Evolutionary conservation across 352 stramenopile genomes (phyloP).

Genomic region (Phytophthora brassicae): DNA sequence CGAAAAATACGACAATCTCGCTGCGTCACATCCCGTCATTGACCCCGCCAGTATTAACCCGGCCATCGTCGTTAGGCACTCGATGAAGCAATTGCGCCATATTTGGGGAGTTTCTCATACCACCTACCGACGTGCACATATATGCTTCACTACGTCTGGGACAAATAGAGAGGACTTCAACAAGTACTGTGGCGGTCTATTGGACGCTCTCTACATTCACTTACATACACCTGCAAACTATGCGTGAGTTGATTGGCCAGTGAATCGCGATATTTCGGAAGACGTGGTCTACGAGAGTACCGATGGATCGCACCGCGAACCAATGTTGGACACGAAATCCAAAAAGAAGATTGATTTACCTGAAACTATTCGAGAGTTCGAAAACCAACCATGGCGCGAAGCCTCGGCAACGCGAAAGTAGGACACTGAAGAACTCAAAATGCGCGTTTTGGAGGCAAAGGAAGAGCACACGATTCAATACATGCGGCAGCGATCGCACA

Average conservation of each 20-base stretch:
- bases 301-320: neutral
- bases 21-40: neutral
- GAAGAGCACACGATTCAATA: neutral
- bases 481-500: neutral
- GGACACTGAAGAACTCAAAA: neutral
- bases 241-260: neutral
- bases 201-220: neutral
- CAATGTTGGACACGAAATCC: neutral
- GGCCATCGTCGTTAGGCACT: neutral
- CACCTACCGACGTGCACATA: neutral
- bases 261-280: neutral
- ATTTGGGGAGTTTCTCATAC: neutral
- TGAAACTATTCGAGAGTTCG: constrained; percentile 9
- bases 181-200: neutral
- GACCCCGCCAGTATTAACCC: neutral
- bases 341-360: neutral
- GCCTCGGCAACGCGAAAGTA: neutral
- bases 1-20: neutral
- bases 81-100: neutral
- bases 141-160: too few species aligned
- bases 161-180: neutral
- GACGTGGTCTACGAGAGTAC: neutral
- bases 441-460: constrained; percentile 3
- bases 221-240: neutral
- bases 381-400: constrained; percentile 2